Percentiles rank a stretch among this genome's conserved stretches.
Evolutionary conservation across 345 rosid genomes (phyloP).

Genomic region (thale cress (Arabidopsis thaliana)): TAIR10.1 NC_003075.7:8425001-8425500

Average conservation of each 20-base stretch:
- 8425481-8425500: constrained; percentile 84
- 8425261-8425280: constrained; percentile 90
- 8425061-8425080: constrained; percentile 62
- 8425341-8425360: constrained; percentile 84
- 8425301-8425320: constrained; percentile 92
- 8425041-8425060: neutral
- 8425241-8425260: constrained; percentile 78
- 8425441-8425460: constrained; percentile 94
- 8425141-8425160: constrained; percentile 56
- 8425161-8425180: neutral
- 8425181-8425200: neutral
- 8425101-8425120: constrained; percentile 94
- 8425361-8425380: neutral
- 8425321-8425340: constrained; percentile 70
- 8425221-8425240: constrained; percentile 82
- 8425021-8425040: neutral
- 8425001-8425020: neutral
- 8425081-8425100: constrained; percentile 87
- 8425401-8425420: constrained; percentile 7
- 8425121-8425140: constrained; percentile 88
- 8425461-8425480: constrained; percentile 96
- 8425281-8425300: constrained; percentile 86
- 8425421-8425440: constrained; percentile 83
- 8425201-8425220: constrained; percentile 13
- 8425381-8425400: neutral